A percentile compares a stretch with the other conserved stretches of the same genome.
Conservation (phyloP, 345 rosid genomes). For the Raphanus raphanistrum region DNA sequence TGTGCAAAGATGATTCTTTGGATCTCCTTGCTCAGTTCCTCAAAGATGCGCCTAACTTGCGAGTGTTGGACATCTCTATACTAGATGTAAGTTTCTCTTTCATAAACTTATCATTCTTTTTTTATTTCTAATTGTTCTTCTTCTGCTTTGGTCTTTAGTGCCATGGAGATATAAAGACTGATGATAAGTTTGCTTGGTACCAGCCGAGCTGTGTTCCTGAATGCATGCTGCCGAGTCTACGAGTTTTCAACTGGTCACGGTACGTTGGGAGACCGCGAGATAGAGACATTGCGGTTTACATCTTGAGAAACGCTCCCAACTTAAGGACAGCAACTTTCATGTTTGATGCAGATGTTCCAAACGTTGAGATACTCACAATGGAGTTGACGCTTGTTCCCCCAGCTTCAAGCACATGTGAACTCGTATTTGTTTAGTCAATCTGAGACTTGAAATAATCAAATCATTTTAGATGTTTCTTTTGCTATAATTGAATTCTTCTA, state of each 20-base stretch:
- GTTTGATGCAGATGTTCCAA: not conserved
- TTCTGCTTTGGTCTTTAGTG: not conserved
- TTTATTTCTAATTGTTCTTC: not conserved
- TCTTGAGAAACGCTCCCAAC: not conserved
- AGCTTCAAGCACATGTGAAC: constrained; percentile 6
- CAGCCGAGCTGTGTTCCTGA: not conserved
- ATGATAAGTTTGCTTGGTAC: not conserved
- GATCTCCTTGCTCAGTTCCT: not conserved
- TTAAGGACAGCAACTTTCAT: not conserved
- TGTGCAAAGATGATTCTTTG: not conserved
- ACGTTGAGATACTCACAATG: not conserved
- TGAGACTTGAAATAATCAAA: not conserved
- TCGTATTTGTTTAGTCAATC: not conserved
- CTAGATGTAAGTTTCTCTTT: too few relatives aligned
- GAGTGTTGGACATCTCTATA: not conserved
- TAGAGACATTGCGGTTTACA: not conserved
- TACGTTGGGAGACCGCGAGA: not conserved
- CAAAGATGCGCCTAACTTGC: not conserved
- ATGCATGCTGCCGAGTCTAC: not conserved
- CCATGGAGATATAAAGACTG: not conserved
- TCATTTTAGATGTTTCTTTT: not conserved
- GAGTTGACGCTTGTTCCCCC: not conserved
- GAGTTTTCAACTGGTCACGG: not conserved
- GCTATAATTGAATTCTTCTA: not conserved
- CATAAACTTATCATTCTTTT: not conserved